Evolutionary conservation across 1,284 basidiomycete genomes (phyloP), one percentile per base, ranked within the genome.

Genomic region (Leccinum colubrinum): DNA sequence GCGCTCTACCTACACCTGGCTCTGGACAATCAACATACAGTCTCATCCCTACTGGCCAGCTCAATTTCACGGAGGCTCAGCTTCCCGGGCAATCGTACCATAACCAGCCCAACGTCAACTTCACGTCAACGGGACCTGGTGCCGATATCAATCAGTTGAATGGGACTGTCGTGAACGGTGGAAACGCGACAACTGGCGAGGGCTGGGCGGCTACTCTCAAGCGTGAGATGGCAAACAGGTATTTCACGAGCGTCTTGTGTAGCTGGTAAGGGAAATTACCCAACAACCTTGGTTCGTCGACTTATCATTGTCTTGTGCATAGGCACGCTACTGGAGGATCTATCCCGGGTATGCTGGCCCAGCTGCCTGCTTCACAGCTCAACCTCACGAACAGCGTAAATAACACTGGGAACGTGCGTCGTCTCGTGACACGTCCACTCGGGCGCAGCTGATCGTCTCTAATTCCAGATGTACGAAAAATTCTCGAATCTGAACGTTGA

Each of bases 391-490:
- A 84, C 66, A 91, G 89, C 58, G 68, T 79, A 27, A 81, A 78
- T 67, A 90, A 90, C 72, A 88, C 82, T 7, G 90, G 90, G 3
- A 90, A 90, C 68, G 86, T 90, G 68, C 64, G 87, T 79, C 70
- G 2, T 75, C 62, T 5, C 39, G 20, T 33, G 8, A 25, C 15
- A 4, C 37, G 20, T 39, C 54, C 17, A 17, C 48, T 39, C 56
- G 41, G 17, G 9, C n/a, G 20, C 35, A 11, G 52, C 60, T 55
- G 8, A 70, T n/a, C 2, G 1, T 17, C 41, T 25, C 33, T 1
- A 2, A 27, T 37, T 14, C 6, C 4, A 95, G 86, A 95, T 95
- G 91, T 96, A 91, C 70, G 94, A 97, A 72, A 97, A 97, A 73
- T 91, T 91, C 74, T 90, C 87, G 1, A 83, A 80, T 58, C 75